Base-by-base conservation (phyloP, 2,329 filamentous ascomycete genomes). In the Sphaerulina musiva region DNA sequence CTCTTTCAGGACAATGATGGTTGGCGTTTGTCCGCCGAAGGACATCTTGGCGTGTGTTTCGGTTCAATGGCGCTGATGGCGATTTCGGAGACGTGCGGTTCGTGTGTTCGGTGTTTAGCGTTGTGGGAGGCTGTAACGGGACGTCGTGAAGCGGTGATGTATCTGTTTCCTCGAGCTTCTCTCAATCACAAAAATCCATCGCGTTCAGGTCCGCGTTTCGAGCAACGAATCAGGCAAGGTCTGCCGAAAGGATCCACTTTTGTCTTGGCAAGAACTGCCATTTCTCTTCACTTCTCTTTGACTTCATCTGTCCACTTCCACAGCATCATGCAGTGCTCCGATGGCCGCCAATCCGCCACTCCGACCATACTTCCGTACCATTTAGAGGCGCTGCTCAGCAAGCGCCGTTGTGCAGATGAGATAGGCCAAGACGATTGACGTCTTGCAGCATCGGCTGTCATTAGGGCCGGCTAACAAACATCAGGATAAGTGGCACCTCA, bases 1-100 rank as follows among this genome's bases (percentile, higher is more conserved):
- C 80, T 96, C 92, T 79, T 93, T 95, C 70, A 97, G 83, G 78
- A 97, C 91, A 75, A 97, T 89, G 73, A 96, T 96, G 67, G 92
- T 96, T 73, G 92, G 92, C 71, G 92, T 93, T 76, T 96, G 92
- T 72, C 91, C 91, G 77, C 89, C 89, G 78, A 96, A 96, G 72
- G 91, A 95, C 91, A 96, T 95, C 64, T 58, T 78, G 68, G 29
- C 14, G 34, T 38, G 34, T 38, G 34, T 38, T 38, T n/a, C 34
- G 6, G 10, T 11, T 38, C 34, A n/a, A 38, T 38, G 34, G 34
- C 34, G 34, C 34, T 38, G 34, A 38, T 10, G 34, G 34, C 34
- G 10, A 10, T 38, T 38, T 45, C 34, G 6, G 17, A 8, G 6
- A 31, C 12, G 39, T 26, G 6, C 12, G n/a, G 2, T 10, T 44